Evolutionary conservation across 2,329 filamentous ascomycete species (phyloP).

Genomic region (Torrubiella hemipterigena): DNA sequence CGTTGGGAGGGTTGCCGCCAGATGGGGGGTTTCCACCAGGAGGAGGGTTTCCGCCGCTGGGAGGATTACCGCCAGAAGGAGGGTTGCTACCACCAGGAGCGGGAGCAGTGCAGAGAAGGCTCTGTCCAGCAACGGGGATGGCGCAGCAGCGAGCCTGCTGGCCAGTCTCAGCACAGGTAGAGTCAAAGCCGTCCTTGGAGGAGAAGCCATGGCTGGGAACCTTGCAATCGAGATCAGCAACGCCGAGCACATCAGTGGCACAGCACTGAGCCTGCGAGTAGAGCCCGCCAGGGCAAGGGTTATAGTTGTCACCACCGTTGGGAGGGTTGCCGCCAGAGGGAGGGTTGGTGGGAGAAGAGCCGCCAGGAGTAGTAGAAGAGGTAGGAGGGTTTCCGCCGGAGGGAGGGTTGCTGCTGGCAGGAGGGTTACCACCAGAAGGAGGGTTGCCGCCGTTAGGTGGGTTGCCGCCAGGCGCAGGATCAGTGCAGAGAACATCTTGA

Average conservation of each 20-base stretch:
- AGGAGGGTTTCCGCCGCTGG: neutral
- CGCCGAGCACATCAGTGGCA: constrained; percentile 31
- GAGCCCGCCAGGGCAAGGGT: constrained; percentile 10
- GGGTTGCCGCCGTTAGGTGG: neutral
- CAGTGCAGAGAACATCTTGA: constrained; percentile 1
- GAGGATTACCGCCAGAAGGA: neutral
- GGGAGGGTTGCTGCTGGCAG: neutral
- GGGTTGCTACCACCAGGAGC: neutral
- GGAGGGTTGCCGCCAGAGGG: neutral
- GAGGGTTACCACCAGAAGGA: neutral
- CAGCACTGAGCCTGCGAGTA: constrained; percentile 29
- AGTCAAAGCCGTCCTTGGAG: neutral
- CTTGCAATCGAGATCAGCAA: constrained; percentile 33
- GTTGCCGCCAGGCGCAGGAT: neutral
- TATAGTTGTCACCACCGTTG: too few species aligned
- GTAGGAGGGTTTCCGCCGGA: neutral
- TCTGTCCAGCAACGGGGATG: constrained; percentile 25
- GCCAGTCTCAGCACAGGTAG: constrained; percentile 28
- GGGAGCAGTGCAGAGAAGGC: constrained; percentile 4
- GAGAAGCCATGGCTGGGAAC: constrained; percentile 1
- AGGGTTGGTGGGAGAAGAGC: neutral
- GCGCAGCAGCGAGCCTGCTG: constrained; percentile 42
- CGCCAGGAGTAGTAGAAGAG: neutral
- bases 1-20: neutral
- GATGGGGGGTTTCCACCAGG: neutral